A percentile compares a stretch with the other conserved stretches of the same genome.
Evolutionary conservation across 106 monocot species (phyloP).

Genomic region (Phalaenopsis aphrodite): DNA sequence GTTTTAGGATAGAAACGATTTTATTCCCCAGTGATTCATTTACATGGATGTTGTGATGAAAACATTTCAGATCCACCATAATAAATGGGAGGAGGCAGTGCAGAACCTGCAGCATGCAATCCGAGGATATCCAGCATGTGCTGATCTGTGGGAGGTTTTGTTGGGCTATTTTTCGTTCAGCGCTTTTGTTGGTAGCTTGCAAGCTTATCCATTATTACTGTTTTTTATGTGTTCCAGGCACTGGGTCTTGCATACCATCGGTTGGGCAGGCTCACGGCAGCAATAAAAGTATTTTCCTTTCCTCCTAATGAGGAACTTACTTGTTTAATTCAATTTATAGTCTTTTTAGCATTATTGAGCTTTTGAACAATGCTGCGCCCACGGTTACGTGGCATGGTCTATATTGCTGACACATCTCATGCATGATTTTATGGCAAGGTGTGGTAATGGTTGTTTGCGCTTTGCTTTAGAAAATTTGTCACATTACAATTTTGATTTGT

Average conservation of each 20-base stretch:
- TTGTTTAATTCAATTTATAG: neutral
- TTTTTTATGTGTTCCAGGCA: slow-evolving; percentile 32
- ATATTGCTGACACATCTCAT: neutral
- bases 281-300: slow-evolving; percentile 64
- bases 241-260: slow-evolving; percentile 84
- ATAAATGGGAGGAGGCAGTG: slow-evolving; percentile 82
- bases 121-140: slow-evolving; percentile 71
- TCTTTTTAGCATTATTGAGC: neutral
- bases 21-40: neutral
- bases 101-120: slow-evolving; percentile 90
- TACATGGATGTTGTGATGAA: neutral
- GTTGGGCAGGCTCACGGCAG: slow-evolving; percentile 90
- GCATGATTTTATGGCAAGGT: neutral
- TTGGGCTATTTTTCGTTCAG: neutral
- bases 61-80: slow-evolving; percentile 60
- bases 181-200: neutral
- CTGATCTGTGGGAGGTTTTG: slow-evolving; percentile 91
- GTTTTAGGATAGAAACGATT: neutral
- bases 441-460: neutral
- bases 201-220: slow-evolving; percentile 2
- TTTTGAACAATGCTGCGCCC: neutral
- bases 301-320: neutral
- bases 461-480: neutral
- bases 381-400: neutral
- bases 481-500: neutral